These are phyloP conservation scores for Allomyces macrogynus DNA, from an alignment of 192 early-diverging fungal species.

Conservation along the genomic window DNA sequence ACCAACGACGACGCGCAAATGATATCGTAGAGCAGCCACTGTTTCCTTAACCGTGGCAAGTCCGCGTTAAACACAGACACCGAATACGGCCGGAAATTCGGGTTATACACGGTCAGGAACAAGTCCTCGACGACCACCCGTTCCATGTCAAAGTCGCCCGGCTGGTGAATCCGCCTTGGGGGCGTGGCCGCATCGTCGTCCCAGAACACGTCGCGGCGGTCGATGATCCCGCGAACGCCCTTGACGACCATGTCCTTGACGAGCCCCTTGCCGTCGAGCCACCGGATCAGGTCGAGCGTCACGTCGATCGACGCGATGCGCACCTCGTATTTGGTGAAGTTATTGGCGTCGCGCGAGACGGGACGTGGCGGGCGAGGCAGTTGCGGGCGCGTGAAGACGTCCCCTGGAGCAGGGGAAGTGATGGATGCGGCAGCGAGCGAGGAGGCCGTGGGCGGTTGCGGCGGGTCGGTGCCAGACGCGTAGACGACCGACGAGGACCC, in stretches of 20 bases:
- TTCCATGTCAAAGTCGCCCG: slow-evolving; percentile 71
- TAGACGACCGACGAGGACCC: too few species aligned
- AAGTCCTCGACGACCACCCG: slow-evolving; percentile 65
- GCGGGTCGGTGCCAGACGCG: not conserved
- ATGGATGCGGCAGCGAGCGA: too few species aligned
- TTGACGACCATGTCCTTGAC: slow-evolving; percentile 63
- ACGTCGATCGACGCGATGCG: slow-evolving; percentile 62
- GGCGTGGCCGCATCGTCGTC: slow-evolving; percentile 44
- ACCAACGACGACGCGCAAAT: slow-evolving; percentile 71
- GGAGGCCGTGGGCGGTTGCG: not conserved
- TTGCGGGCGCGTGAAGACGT: too few species aligned
- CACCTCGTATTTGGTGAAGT: slow-evolving; percentile 78
- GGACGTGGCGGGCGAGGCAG: not conserved
- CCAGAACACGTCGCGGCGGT: slow-evolving; percentile 64
- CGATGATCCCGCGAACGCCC: slow-evolving; percentile 71
- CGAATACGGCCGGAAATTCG: slow-evolving; percentile 65
- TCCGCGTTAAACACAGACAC: slow-evolving; percentile 72
- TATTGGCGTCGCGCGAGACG: slow-evolving; percentile 36
- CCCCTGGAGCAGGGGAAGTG: too few species aligned
- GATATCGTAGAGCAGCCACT: slow-evolving; percentile 81
- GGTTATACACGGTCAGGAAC: slow-evolving; percentile 66
- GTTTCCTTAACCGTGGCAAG: slow-evolving; percentile 62
- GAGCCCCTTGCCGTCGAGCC: slow-evolving; percentile 68
- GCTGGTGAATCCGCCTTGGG: slow-evolving; percentile 33
- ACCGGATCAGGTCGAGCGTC: slow-evolving; percentile 64